Evolutionary conservation across 1,139 yeast species (phyloP).

Genomic region (Sugiyamaella grinbergsii): DNA sequence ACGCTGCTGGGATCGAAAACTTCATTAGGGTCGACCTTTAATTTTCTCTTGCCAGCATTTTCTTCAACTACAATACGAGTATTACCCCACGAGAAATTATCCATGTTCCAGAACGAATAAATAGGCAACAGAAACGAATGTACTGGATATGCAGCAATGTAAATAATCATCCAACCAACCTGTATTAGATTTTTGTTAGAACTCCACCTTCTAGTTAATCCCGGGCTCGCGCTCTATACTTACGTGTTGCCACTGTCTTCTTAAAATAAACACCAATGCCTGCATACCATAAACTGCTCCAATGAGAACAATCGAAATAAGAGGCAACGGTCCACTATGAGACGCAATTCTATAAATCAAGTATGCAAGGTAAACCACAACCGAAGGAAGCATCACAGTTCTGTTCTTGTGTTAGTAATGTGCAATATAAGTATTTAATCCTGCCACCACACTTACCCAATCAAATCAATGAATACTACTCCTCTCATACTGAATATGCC

Average conservation of each 20-base stretch:
- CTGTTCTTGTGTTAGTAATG: constrained; percentile 30
- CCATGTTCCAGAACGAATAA: constrained; percentile 50
- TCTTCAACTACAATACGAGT: constrained; percentile 48
- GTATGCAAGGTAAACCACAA: constrained; percentile 46
- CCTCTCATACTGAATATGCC: constrained; percentile 48
- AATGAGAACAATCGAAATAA: constrained; percentile 44
- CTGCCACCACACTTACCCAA: constrained; percentile 28
- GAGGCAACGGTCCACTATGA: constrained; percentile 41
- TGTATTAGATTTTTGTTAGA: constrained; percentile 4
- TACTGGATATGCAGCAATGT: constrained; percentile 45
- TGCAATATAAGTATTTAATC: background rate
- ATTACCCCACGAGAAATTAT: constrained; percentile 49
- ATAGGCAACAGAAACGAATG: constrained; percentile 46
- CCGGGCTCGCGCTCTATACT: background rate
- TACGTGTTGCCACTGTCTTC: constrained; percentile 47
- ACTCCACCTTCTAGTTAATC: constrained; percentile 18
- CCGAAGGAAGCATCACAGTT: constrained; percentile 47
- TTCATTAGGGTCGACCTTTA: constrained; percentile 40
- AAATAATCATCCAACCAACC: constrained; percentile 48
- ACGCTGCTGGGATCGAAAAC: constrained; percentile 38
- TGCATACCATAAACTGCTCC: constrained; percentile 47
- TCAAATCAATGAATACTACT: constrained; percentile 45
- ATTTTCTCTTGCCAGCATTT: constrained; percentile 43
- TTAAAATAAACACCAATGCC: constrained; percentile 43
- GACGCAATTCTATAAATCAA: constrained; percentile 43